Conservation (phyloP, 2,329 filamentous ascomycete genomes). For the Penicillium carneum region DNA sequence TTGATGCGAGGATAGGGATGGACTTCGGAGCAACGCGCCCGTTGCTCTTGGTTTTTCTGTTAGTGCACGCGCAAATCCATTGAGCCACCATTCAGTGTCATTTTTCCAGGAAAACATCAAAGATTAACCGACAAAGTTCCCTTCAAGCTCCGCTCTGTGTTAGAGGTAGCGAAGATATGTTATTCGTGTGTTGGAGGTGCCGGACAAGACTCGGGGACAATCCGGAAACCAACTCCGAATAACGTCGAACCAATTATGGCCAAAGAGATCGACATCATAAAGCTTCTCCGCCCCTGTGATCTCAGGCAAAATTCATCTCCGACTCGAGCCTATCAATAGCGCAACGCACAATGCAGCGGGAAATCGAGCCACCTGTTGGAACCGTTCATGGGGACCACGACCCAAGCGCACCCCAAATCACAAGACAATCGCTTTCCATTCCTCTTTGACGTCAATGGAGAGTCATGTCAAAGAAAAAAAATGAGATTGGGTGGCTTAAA, state of each 20-base stretch:
- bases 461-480: neutral
- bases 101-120: neutral
- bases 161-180: neutral
- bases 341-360: neutral
- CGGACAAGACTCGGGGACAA: neutral
- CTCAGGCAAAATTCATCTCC: neutral
- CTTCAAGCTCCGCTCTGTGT: neutral
- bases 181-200: neutral
- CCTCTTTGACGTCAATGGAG: neutral
- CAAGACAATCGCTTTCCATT: neutral
- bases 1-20: neutral
- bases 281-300: neutral
- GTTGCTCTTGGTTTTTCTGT: neutral
- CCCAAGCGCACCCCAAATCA: neutral
- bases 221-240: slow-evolving; percentile 6
- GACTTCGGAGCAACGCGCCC: neutral
- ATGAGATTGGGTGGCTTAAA: neutral
- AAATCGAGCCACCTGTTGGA: neutral
- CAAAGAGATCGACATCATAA: neutral
- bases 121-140: neutral
- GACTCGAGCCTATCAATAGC: neutral
- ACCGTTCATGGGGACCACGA: neutral
- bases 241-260: neutral
- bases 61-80: neutral
- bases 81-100: neutral